A percentile compares a stretch with the other conserved stretches of the same genome.
Conservation (phyloP, 2,329 filamentous ascomycete species). For the Fusarium papillatum region DNA sequence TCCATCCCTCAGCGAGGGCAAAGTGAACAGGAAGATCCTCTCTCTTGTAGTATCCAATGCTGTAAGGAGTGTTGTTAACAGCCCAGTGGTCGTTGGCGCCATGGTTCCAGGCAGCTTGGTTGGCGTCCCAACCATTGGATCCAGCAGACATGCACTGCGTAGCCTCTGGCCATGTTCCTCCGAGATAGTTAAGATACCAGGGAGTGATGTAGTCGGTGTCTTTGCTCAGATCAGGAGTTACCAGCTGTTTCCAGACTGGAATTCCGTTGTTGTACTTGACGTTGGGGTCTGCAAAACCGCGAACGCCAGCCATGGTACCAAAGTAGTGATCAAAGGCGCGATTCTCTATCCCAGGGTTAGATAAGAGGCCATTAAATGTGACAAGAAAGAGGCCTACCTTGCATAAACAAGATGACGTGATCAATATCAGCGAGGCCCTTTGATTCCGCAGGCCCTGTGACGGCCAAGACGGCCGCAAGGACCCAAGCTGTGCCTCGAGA, state of each 20-base stretch:
- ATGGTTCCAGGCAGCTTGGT: slow-evolving; percentile 64
- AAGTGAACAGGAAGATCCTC: slow-evolving; percentile 68
- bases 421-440: not conserved
- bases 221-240: not conserved
- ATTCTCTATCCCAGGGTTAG: slow-evolving; percentile 42
- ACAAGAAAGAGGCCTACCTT: not conserved
- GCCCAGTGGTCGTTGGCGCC: slow-evolving; percentile 68
- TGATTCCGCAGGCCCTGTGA: not conserved
- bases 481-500: not conserved
- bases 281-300: slow-evolving; percentile 69
- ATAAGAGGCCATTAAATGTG: not conserved
- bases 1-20: slow-evolving; percentile 67
- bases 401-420: slow-evolving; percentile 1
- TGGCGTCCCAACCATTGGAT: slow-evolving; percentile 64
- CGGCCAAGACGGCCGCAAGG: not conserved
- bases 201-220: slow-evolving; percentile 53
- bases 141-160: slow-evolving; percentile 68
- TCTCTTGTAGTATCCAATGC: slow-evolving; percentile 64
- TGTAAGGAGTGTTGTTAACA: slow-evolving; percentile 65
- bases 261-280: slow-evolving; percentile 51
- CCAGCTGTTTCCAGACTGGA: not conserved
- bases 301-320: slow-evolving; percentile 67
- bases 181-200: slow-evolving; percentile 68
- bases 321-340: slow-evolving; percentile 63
- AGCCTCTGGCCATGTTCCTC: slow-evolving; percentile 61